phyloP scores from a whole-genome alignment of 768 basidiomycete species.

The Candolleomyces eurysporus region DNA sequence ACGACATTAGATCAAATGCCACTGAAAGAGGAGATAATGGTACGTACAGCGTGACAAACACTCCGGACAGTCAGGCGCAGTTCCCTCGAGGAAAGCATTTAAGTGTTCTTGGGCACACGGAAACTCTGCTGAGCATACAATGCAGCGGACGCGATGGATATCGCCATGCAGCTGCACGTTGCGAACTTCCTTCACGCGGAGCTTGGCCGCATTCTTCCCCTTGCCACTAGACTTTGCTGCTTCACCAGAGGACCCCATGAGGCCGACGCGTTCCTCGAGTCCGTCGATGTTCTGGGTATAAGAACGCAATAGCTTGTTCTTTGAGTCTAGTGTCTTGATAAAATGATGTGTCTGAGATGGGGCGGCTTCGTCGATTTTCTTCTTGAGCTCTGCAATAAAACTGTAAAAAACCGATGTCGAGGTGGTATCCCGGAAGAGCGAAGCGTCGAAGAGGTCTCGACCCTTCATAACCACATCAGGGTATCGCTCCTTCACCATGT shows the following conservation, averaged over 20 bases:
- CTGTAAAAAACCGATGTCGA: slow-evolving; percentile 92
- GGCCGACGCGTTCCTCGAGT: slow-evolving; percentile 77
- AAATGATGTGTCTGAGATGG: slow-evolving; percentile 89
- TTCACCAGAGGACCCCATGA: slow-evolving; percentile 63
- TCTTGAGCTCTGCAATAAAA: slow-evolving; percentile 89
- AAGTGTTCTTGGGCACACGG: slow-evolving; percentile 66
- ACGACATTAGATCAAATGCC: slow-evolving; percentile 11
- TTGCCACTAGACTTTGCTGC: slow-evolving; percentile 52
- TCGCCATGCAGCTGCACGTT: slow-evolving; percentile 95
- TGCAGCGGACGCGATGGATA: slow-evolving; percentile 87
- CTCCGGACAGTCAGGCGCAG: slow-evolving; percentile 83
- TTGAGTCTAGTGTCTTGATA: slow-evolving; percentile 78
- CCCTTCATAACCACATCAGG: slow-evolving; percentile 85
- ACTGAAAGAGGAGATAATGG: slow-evolving; percentile 4
- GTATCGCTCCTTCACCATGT: slow-evolving; percentile 82
- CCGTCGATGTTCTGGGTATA: slow-evolving; percentile 99
- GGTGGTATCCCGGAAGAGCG: slow-evolving; percentile 80
- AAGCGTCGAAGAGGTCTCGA: slow-evolving; percentile 92
- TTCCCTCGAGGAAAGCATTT: slow-evolving; percentile 62
- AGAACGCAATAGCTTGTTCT: slow-evolving; percentile 80
- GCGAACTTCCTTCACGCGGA: slow-evolving; percentile 69
- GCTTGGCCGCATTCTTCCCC: slow-evolving; percentile 55
- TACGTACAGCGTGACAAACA: slow-evolving; percentile 78
- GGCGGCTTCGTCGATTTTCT: slow-evolving; percentile 72
- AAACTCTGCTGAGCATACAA: slow-evolving; percentile 77